Evolutionary conservation across 139 green algal species (phyloP), one percentile per base, ranked within the genome.

Genomic region (Chlorokybus atmophyticus): DNA sequence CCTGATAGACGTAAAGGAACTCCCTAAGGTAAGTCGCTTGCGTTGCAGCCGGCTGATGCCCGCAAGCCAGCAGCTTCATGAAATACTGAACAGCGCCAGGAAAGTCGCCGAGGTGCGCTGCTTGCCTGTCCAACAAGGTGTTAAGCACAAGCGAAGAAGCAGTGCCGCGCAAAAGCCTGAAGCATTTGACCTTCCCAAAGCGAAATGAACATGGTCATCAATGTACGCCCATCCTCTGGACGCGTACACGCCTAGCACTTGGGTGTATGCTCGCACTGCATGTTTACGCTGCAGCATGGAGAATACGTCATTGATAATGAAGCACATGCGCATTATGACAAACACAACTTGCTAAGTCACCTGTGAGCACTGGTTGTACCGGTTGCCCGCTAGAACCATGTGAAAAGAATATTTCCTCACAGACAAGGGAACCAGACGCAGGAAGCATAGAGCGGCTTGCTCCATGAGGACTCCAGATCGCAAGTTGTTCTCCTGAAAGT

Each of bases 301-400:
- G n/a, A n/a, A n/a, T n/a, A n/a, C n/a, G n/a, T n/a, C n/a, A n/a
- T n/a, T n/a, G n/a, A n/a, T n/a, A n/a, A n/a, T n/a, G n/a, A n/a
- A n/a, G n/a, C n/a, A n/a, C n/a, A n/a, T n/a, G n/a, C n/a, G n/a
- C 14, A 44, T 44, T 44, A 17, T 44, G 17, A 17, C 38, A 44
- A 44, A 44, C 38, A 44, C 14, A 44, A 17, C 48, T 14, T 29
- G 38, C 38, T 19, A 52, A 23, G n/a, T 29, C 44, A 52, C 44
- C 44, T 52, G 44, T 5, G 27, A 24, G 44, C 44, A 70, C 28
- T 73, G 60, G 58, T 85, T 76, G 75, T 83, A 95, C 27, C 85
- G 73, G 59, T 95, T 77, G 4, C 82, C 87, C 1, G 87, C 84
- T 44, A 95, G 80, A 28, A 95, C 86, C 51, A 90, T 75, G 38